Evolutionary conservation across 1,139 yeast genomes (phyloP).

Genomic region (Lipomyces yarrowii): DNA sequence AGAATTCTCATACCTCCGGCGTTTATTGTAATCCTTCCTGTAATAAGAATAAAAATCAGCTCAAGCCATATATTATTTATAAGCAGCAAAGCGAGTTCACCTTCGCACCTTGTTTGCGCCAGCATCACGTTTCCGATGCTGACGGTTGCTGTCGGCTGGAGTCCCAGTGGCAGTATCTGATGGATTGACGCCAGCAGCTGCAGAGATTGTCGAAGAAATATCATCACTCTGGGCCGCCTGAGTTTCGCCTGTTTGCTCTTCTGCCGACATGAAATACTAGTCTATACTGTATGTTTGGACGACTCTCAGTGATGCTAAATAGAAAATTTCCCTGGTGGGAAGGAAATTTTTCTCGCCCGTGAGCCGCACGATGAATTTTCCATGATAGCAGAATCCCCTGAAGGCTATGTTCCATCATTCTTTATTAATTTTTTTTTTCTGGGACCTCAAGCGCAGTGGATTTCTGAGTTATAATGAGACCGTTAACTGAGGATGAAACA

Average conservation of each 20-base stretch:
- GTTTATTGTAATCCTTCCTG: neutral
- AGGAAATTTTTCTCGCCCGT: neutral
- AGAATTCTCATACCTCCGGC: constrained; percentile 1
- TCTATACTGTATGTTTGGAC: neutral
- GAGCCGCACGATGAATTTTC: neutral
- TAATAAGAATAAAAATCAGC: neutral
- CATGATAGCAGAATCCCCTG: neutral
- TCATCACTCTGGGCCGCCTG: neutral
- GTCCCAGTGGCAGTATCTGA: constrained; percentile 1
- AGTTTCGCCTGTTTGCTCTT: neutral
- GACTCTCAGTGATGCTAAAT: neutral
- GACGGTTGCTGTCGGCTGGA: neutral
- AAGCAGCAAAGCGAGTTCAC: constrained; percentile 11
- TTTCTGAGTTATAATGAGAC: constrained; percentile 64
- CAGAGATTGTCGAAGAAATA: neutral
- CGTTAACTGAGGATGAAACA: constrained; percentile 95
- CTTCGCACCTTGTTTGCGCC: constrained; percentile 17
- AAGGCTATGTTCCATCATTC: neutral
- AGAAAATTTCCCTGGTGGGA: neutral
- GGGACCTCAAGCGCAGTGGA: neutral
- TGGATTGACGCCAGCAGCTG: neutral
- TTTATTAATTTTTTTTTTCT: neutral
- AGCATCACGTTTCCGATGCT: constrained; percentile 5
- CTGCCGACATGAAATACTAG: neutral
- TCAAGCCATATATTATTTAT: neutral